Evolutionary conservation across 352 stramenopile species (phyloP).

Genomic region (Globisporangium mamillatum): DNA sequence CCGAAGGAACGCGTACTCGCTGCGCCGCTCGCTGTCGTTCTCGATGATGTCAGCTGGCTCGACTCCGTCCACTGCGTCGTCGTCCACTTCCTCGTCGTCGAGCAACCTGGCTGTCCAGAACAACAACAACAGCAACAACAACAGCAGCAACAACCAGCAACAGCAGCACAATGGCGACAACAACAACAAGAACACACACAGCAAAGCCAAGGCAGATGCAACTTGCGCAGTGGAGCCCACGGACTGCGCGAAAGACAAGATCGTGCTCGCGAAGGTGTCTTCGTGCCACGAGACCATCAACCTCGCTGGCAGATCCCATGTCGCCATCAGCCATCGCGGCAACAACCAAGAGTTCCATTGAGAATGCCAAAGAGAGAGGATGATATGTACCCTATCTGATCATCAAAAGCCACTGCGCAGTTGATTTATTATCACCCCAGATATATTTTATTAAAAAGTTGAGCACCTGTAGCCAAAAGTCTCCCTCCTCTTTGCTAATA

Average conservation of each 20-base stretch:
- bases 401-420: background rate
- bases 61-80: slow-evolving; percentile 34
- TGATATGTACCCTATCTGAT: background rate
- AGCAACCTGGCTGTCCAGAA: slow-evolving; percentile 20
- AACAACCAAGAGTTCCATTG: slow-evolving; percentile 26
- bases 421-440: slow-evolving; percentile 10
- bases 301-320: slow-evolving; percentile 10
- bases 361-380: background rate
- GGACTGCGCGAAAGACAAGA: slow-evolving; percentile 65
- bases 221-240: slow-evolving; percentile 24
- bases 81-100: slow-evolving; percentile 30
- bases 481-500: background rate
- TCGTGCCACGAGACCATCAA: slow-evolving; percentile 19
- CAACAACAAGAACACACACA: slow-evolving; percentile 3
- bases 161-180: slow-evolving; percentile 19
- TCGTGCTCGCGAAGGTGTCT: slow-evolving; percentile 49
- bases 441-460: slow-evolving; percentile 17
- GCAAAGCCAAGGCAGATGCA: slow-evolving; percentile 34
- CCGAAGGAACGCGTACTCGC: slow-evolving; percentile 57
- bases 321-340: slow-evolving; percentile 9
- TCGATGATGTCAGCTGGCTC: slow-evolving; percentile 45
- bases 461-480: background rate
- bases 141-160: background rate
- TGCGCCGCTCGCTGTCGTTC: slow-evolving; percentile 61
- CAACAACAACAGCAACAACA: background rate